Evolutionary conservation across 1,139 yeast genomes (phyloP), one percentile per base, ranked within the genome.

Genomic region (Yamadazyma pseudoaaseri): DNA sequence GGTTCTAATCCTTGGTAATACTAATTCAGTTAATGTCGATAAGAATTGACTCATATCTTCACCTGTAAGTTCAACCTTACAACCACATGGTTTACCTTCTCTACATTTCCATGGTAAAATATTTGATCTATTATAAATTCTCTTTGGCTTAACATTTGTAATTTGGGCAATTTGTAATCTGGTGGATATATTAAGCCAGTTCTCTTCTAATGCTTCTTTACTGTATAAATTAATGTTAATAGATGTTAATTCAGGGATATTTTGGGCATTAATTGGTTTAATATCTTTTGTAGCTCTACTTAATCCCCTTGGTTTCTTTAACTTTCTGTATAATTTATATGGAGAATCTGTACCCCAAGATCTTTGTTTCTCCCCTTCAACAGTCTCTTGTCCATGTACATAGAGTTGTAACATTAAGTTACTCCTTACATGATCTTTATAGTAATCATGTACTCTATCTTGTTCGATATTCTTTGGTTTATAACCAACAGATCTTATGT

Each of bases 341-440:
- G 97, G 96, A 23, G 96, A 82, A 20, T 85, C 71, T 31, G 86
- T 85, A 42, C 87, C 94, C 96, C 98, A 90, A 37, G 76, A 70
- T 62, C 96, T 76, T 48, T 73, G 72, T 64, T 86, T 86, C 44
- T 76, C 71, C 39, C 97, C 97, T 26, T 52, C 58, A n/a, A 72
- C 52, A 9, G 54, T 54, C 31, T 60, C 49, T 31, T 76, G 75
- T 23, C 70, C 80, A 58, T 92, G 97, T 36, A 71, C 69, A 55
- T 86, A 89, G 47, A 79, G 78, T 52, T 85, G 81, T 48, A 92
- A 76, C 49, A 92, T 64, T 49, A 94, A 58, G 52, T 94, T 97
- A 5, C 87, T 68, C 47, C 79, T 76, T 30, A 94, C 54, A 0
- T 87, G 83, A 57, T 82, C 82, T 38, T 67, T 58, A 57, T 86